Evolutionary conservation across 345 rosid genomes (phyloP).

Genomic region (Kernera saxatilis): DNA sequence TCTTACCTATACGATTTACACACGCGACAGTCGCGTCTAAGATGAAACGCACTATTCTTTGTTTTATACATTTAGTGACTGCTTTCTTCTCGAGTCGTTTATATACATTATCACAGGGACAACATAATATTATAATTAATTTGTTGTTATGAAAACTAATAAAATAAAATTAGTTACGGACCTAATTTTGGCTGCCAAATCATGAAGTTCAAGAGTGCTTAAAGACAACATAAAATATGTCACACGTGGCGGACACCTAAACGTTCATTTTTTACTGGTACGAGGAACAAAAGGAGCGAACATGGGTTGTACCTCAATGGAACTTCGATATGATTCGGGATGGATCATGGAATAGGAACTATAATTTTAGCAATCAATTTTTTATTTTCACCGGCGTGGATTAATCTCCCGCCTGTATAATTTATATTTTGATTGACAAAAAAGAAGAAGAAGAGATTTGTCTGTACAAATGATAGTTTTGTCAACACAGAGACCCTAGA

Average conservation of each 20-base stretch:
- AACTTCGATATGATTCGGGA: background rate
- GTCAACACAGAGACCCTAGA: background rate
- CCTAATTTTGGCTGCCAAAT: conserved; percentile 38
- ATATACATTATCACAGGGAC: conserved; percentile 24
- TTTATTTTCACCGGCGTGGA: background rate
- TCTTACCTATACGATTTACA: conserved; percentile 28
- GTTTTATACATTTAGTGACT: background rate
- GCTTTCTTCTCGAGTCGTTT: conserved; percentile 23
- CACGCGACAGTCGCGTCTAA: conserved; percentile 24
- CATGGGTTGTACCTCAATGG: background rate
- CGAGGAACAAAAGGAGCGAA: conserved; percentile 11
- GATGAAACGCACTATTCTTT: conserved; percentile 27
- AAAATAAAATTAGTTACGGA: conserved; percentile 13
- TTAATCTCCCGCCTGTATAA: background rate
- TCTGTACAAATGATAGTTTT: background rate
- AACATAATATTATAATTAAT: background rate
- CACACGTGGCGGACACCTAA: conserved; percentile 29
- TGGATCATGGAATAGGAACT: background rate
- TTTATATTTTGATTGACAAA: background rate
- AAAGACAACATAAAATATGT: conserved; percentile 20
- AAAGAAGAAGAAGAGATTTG: background rate
- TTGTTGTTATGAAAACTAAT: conserved; percentile 11
- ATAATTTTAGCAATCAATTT: background rate
- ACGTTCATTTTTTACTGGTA: conserved; percentile 21
- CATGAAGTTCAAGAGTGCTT: conserved; percentile 18